Evolutionary conservation across 257 asterid genomes (phyloP).

Genomic region (Jacaranda copaia): DNA sequence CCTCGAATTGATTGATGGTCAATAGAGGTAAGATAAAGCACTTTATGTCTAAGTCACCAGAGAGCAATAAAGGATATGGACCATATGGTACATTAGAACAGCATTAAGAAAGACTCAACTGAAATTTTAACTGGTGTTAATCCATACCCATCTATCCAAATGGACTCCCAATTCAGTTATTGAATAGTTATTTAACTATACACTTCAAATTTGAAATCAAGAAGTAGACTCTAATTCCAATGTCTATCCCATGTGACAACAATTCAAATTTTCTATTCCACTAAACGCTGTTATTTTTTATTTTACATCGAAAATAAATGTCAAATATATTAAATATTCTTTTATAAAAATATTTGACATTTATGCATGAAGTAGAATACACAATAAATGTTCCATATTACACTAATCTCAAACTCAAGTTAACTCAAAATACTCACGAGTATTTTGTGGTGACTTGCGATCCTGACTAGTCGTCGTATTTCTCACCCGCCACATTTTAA

Average conservation of each 20-base stretch:
- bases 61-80: too few relatives aligned
- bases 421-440: slow-evolving; percentile 74
- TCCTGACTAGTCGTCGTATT: slow-evolving; percentile 31
- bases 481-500: slow-evolving; percentile 82
- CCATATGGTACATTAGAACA: too few relatives aligned
- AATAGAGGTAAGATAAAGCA: background rate
- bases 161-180: background rate
- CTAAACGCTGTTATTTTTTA: too few relatives aligned
- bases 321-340: too few relatives aligned
- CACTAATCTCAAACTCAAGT: slow-evolving; percentile 27
- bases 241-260: background rate
- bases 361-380: too few relatives aligned
- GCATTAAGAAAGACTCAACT: too few relatives aligned
- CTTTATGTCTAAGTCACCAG: background rate
- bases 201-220: background rate
- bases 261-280: background rate
- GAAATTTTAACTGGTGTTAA: too few relatives aligned
- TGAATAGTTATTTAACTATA: background rate
- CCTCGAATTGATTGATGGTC: background rate
- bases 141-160: background rate
- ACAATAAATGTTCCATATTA: too few relatives aligned
- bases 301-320: too few relatives aligned
- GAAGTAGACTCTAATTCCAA: background rate
- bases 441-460: slow-evolving; percentile 41
- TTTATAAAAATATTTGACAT: too few relatives aligned